phyloP scores from a whole-genome alignment of 2,329 filamentous ascomycete genomes.

The Rhynchosporium agropyri region DNA sequence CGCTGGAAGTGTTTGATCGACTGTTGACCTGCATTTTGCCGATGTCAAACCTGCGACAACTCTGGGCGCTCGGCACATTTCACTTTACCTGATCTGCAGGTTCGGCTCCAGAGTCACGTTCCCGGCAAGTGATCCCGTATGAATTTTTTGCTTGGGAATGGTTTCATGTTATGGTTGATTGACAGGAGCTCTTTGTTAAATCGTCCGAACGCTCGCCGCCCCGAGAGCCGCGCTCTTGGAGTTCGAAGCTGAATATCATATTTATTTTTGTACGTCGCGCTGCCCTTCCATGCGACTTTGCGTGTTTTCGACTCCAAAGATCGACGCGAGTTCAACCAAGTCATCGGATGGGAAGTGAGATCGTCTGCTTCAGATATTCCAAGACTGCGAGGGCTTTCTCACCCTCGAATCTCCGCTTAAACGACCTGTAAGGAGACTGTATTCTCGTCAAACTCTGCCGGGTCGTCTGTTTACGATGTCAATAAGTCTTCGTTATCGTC shows the following conservation, averaged over 20 bases:
- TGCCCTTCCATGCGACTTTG: background rate
- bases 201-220: conserved; percentile 11
- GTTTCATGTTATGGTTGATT: conserved; percentile 14
- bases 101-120: conserved; percentile 19
- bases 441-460: conserved; percentile 41
- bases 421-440: conserved; percentile 46
- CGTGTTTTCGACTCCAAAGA: background rate
- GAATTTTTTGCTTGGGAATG: background rate
- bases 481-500: background rate
- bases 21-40: conserved; percentile 21
- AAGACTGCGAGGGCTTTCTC: conserved; percentile 40
- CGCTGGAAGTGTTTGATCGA: conserved; percentile 22
- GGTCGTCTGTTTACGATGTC: conserved; percentile 33
- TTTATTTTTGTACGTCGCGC: background rate
- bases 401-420: conserved; percentile 42
- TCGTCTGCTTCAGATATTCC: conserved; percentile 25
- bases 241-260: too few relatives aligned
- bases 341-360: conserved; percentile 10
- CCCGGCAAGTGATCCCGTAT: background rate
- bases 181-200: background rate
- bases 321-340: conserved; percentile 1
- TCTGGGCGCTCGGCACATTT: conserved; percentile 2
- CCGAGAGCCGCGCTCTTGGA: too few relatives aligned
- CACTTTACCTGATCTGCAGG: conserved; percentile 9
- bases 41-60: conserved; percentile 5